phyloP scores from a whole-genome alignment of 1,139 yeast genomes.

The Scheffersomyces titani region DNA sequence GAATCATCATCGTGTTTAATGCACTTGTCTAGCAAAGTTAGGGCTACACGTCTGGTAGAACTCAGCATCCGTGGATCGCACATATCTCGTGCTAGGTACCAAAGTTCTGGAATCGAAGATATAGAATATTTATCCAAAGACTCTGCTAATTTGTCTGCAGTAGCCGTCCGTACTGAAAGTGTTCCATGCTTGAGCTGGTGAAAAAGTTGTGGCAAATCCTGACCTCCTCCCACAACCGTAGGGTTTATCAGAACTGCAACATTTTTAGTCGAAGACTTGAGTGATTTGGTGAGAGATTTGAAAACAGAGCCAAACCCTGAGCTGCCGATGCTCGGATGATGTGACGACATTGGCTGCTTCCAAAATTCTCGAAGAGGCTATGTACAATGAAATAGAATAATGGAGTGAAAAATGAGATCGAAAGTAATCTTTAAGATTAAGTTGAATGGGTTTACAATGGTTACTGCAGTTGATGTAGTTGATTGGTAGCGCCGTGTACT shows the following conservation, averaged over 20 bases:
- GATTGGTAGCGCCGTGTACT: background rate
- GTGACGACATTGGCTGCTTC: constrained; percentile 28
- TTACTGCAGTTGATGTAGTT: background rate
- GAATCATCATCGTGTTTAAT: constrained; percentile 52
- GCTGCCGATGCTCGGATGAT: constrained; percentile 36
- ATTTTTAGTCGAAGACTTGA: constrained; percentile 35
- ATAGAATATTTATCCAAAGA: constrained; percentile 55
- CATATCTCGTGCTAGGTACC: constrained; percentile 69
- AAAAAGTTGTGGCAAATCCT: constrained; percentile 49
- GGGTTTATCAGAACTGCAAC: constrained; percentile 54
- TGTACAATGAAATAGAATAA: background rate
- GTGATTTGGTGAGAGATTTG: constrained; percentile 55
- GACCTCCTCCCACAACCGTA: constrained; percentile 64
- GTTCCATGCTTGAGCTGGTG: constrained; percentile 40
- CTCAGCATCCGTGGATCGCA: constrained; percentile 36
- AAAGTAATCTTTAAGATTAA: background rate
- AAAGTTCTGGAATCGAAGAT: constrained; percentile 67
- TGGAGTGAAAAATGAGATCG: background rate
- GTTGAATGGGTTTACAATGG: background rate
- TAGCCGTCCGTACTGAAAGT: constrained; percentile 45
- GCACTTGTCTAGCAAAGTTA: constrained; percentile 58
- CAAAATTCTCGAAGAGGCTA: background rate
- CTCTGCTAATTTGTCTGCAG: constrained; percentile 54
- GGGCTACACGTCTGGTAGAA: constrained; percentile 53
- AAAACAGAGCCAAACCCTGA: constrained; percentile 51